Conservation (phyloP, 768 basidiomycete genomes). For the Sutorius australiensis region DNA sequence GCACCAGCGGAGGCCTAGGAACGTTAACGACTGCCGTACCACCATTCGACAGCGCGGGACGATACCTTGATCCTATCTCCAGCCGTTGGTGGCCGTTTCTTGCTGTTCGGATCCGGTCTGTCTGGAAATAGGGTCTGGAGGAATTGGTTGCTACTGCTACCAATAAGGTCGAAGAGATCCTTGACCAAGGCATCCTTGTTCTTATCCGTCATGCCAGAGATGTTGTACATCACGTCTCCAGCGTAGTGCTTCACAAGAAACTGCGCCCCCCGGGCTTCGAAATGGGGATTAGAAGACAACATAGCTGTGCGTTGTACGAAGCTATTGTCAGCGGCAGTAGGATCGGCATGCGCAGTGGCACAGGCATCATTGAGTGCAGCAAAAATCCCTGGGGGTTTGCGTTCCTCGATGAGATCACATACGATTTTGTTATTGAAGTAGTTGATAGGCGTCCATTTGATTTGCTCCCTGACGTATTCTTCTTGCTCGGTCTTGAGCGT, state of each 20-base stretch:
- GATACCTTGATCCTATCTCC: constrained; percentile 94
- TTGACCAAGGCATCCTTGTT: constrained; percentile 98
- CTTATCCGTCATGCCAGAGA: constrained; percentile 98
- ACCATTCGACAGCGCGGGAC: not conserved
- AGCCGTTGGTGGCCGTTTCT: constrained; percentile 96
- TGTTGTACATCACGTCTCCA: constrained; percentile 97
- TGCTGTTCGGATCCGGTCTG: constrained; percentile 91
- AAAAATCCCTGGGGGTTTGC: constrained; percentile 94
- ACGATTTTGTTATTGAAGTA: constrained; percentile 99
- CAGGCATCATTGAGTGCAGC: constrained; percentile 99
- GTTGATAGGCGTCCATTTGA: constrained; percentile 99
- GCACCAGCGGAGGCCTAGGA: constrained; percentile 84
- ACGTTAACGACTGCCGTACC: not conserved
- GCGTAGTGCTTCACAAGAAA: constrained; percentile 97
- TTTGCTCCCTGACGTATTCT: constrained; percentile 97
- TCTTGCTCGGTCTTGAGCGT: constrained; percentile 99
- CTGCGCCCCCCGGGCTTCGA: constrained; percentile 90
- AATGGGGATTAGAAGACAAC: constrained; percentile 84
- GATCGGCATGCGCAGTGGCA: constrained; percentile 97
- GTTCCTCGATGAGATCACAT: constrained; percentile 96
- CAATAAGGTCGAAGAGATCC: constrained; percentile 88
- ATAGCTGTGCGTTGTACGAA: constrained; percentile 88
- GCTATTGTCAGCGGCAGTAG: constrained; percentile 91
- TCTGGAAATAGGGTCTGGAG: constrained; percentile 89
- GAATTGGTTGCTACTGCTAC: constrained; percentile 76